phyloP scores from a whole-genome alignment of 805 yeast genomes.

The Jamesozyma spencerorum region DNA sequence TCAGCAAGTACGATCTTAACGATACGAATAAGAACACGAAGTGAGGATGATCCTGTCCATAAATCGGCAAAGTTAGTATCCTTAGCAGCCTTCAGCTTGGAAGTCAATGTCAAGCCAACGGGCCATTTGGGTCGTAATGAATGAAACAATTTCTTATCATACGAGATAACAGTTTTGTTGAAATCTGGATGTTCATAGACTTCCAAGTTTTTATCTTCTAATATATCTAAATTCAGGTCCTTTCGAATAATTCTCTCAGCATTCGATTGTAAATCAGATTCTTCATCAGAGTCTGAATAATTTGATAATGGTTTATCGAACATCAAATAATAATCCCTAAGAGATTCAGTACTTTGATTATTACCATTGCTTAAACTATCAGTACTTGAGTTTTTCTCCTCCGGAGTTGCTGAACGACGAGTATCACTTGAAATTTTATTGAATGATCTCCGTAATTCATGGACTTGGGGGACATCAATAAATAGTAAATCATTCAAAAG shows the following conservation, averaged over 20 bases:
- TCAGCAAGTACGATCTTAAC: constrained; percentile 13
- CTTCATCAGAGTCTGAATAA: constrained; percentile 3
- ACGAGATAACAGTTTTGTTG: constrained; percentile 9
- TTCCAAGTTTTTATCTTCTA: constrained; percentile 11
- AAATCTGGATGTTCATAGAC: constrained; percentile 22
- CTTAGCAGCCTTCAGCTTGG: constrained; percentile 16
- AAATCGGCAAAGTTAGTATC: constrained; percentile 9
- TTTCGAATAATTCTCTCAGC: constrained; percentile 3
- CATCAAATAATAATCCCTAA: neutral
- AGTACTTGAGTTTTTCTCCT: constrained; percentile 1
- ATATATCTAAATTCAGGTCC: neutral
- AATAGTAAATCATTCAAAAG: constrained; percentile 5
- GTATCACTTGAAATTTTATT: no score
- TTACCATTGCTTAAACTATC: neutral
- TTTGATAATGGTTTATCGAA: constrained; percentile 4
- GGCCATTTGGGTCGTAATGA: constrained; percentile 25
- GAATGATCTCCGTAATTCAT: no score
- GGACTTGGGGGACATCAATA: neutral
- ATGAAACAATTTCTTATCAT: constrained; percentile 13
- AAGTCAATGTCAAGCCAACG: constrained; percentile 17
- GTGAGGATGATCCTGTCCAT: constrained; percentile 23
- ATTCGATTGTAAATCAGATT: constrained; percentile 3
- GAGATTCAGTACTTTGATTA: neutral
- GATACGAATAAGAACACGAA: constrained; percentile 14
- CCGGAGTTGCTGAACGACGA: neutral